phyloP scores from a whole-genome alignment of 1,139 yeast genomes.

The Pichia norvegensis region DNA sequence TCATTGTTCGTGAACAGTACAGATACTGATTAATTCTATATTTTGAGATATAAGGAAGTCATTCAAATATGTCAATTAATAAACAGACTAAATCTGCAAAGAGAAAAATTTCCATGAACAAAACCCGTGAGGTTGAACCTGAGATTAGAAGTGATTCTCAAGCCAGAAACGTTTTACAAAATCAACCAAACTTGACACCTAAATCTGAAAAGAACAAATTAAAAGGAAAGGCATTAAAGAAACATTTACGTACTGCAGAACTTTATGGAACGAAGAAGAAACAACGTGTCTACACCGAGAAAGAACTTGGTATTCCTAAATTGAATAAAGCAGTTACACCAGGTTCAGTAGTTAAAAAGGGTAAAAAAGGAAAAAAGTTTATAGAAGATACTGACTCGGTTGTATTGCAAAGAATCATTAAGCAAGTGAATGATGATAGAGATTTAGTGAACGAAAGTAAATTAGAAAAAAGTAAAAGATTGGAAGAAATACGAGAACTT shows the following conservation, averaged over 20 bases:
- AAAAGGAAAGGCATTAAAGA: constrained; percentile 48
- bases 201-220: constrained; percentile 42
- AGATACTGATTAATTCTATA: not conserved
- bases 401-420: constrained; percentile 59
- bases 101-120: constrained; percentile 44
- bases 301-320: constrained; percentile 68
- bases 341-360: constrained; percentile 63
- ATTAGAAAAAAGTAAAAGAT: constrained; percentile 77
- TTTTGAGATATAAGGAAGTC: not conserved
- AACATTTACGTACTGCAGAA: constrained; percentile 56
- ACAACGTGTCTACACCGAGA: constrained; percentile 60
- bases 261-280: constrained; percentile 65
- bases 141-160: constrained; percentile 57
- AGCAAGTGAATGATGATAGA: constrained; percentile 71
- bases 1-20: not conserved
- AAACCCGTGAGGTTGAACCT: constrained; percentile 51
- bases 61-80: constrained; percentile 21
- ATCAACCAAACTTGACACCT: constrained; percentile 57
- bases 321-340: constrained; percentile 80
- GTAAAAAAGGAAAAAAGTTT: constrained; percentile 91
- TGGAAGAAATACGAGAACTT: constrained; percentile 83
- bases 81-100: constrained; percentile 56
- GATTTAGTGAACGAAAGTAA: constrained; percentile 84
- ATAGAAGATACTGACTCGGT: constrained; percentile 65
- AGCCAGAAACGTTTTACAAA: constrained; percentile 58